Evolutionary conservation across 2,329 filamentous ascomycete genomes (phyloP).

Genomic region (Fusarium burgessii): DNA sequence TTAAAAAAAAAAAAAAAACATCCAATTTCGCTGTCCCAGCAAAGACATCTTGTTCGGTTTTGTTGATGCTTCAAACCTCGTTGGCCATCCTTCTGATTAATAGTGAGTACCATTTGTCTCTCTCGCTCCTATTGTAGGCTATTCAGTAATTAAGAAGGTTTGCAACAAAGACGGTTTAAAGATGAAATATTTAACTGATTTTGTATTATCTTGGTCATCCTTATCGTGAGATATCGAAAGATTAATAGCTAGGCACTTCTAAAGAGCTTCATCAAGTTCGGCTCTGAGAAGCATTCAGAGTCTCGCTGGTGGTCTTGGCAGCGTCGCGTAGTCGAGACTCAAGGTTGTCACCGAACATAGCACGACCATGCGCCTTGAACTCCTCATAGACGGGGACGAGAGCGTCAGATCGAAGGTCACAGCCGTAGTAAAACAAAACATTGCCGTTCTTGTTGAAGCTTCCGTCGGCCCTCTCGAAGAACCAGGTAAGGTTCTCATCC

Average conservation of each 20-base stretch:
- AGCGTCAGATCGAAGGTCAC: slow-evolving; percentile 79
- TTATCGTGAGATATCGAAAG: background rate
- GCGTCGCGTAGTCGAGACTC: slow-evolving; percentile 86
- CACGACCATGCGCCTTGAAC: slow-evolving; percentile 83
- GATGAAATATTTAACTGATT: background rate
- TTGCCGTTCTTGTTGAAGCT: slow-evolving; percentile 87
- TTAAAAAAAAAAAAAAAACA: background rate
- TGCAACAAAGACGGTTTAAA: background rate
- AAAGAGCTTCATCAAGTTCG: slow-evolving; percentile 33
- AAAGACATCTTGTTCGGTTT: background rate
- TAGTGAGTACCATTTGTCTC: background rate
- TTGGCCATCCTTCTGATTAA: background rate
- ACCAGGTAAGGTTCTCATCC: slow-evolving; percentile 97
- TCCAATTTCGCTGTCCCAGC: background rate
- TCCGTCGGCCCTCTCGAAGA: slow-evolving; percentile 96
- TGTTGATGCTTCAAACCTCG: background rate
- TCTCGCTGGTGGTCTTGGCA: slow-evolving; percentile 74
- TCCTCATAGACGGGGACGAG: slow-evolving; percentile 81
- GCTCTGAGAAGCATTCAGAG: slow-evolving; percentile 51
- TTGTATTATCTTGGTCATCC: background rate
- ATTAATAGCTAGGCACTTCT: background rate
- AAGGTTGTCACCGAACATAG: slow-evolving; percentile 91
- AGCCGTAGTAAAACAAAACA: slow-evolving; percentile 96
- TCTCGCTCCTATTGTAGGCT: background rate
- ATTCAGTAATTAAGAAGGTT: background rate